A percentile compares a stretch with the other conserved stretches of the same genome.
Conservation (phyloP, 192 early-diverging fungal genomes). For the Coemansia sp. region DNA sequence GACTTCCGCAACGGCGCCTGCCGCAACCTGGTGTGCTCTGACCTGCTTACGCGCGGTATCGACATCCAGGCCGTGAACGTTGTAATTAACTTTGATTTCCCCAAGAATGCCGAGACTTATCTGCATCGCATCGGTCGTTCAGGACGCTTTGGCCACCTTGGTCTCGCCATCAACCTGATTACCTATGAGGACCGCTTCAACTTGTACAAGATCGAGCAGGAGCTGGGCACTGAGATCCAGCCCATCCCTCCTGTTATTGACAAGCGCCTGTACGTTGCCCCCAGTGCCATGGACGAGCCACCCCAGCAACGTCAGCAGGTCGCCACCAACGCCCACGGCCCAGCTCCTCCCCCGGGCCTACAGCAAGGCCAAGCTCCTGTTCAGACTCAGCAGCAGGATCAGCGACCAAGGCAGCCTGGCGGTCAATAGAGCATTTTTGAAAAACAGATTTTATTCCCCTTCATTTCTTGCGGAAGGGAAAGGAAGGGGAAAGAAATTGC, state of each 20-base stretch:
- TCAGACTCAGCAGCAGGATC: slow-evolving; percentile 8
- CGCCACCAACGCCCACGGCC: slow-evolving; percentile 18
- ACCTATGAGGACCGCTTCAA: slow-evolving; percentile 98
- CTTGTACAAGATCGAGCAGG: slow-evolving; percentile 97
- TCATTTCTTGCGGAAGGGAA: no score
- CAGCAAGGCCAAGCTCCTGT: slow-evolving; percentile 2
- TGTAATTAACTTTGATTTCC: slow-evolving; percentile 99
- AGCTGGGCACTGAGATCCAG: slow-evolving; percentile 97
- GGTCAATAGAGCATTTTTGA: no score
- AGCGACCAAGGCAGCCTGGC: not conserved
- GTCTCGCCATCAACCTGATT: slow-evolving; percentile 97
- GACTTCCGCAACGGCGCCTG: slow-evolving; percentile 98
- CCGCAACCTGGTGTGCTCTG: slow-evolving; percentile 97
- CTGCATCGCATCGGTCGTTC: slow-evolving; percentile 98
- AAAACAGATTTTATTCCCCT: no score
- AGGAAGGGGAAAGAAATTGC: no score
- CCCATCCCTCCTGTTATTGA: slow-evolving; percentile 98
- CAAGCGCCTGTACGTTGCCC: slow-evolving; percentile 85
- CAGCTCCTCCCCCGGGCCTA: slow-evolving; percentile 38
- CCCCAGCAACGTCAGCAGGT: slow-evolving; percentile 54
- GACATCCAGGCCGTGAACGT: slow-evolving; percentile 99
- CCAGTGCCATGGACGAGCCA: slow-evolving; percentile 69
- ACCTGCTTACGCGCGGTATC: slow-evolving; percentile 96
- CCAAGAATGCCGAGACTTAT: slow-evolving; percentile 99
- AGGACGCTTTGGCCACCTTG: slow-evolving; percentile 94